phyloP scores from a whole-genome alignment of 805 yeast species.

The Kuraishia piskuri region DNA sequence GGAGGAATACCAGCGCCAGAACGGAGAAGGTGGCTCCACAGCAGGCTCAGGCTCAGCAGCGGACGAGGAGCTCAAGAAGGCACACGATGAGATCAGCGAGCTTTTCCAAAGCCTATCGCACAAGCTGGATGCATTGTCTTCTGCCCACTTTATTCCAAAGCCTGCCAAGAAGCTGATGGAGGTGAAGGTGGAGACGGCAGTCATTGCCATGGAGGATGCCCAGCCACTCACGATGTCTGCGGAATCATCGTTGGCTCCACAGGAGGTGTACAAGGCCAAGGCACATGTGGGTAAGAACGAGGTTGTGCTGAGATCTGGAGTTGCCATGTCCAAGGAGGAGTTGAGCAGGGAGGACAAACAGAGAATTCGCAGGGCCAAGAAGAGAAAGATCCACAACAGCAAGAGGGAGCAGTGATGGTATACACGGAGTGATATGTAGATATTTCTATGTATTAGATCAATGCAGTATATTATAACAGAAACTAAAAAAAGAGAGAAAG shows the following conservation, averaged over 20 bases:
- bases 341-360: constrained; percentile 78
- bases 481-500: not conserved
- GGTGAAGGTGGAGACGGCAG: constrained; percentile 73
- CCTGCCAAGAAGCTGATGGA: constrained; percentile 75
- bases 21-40: constrained; percentile 27
- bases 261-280: constrained; percentile 66
- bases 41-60: constrained; percentile 31
- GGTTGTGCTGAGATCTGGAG: constrained; percentile 67
- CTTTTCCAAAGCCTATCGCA: constrained; percentile 55
- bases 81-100: constrained; percentile 71
- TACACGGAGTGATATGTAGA: not conserved
- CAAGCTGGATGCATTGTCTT: constrained; percentile 79
- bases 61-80: constrained; percentile 58
- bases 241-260: constrained; percentile 83
- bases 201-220: constrained; percentile 91
- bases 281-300: constrained; percentile 38
- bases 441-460: not conserved
- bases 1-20: constrained; percentile 51
- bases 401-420: not conserved
- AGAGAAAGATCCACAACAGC: constrained; percentile 36
- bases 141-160: constrained; percentile 93
- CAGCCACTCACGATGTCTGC: constrained; percentile 80
- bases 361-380: constrained; percentile 77
- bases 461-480: no score
- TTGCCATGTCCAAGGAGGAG: constrained; percentile 75